phyloP scores from a whole-genome alignment of 2,329 filamentous ascomycete species.

The Davidsoniella eucalypti region DNA sequence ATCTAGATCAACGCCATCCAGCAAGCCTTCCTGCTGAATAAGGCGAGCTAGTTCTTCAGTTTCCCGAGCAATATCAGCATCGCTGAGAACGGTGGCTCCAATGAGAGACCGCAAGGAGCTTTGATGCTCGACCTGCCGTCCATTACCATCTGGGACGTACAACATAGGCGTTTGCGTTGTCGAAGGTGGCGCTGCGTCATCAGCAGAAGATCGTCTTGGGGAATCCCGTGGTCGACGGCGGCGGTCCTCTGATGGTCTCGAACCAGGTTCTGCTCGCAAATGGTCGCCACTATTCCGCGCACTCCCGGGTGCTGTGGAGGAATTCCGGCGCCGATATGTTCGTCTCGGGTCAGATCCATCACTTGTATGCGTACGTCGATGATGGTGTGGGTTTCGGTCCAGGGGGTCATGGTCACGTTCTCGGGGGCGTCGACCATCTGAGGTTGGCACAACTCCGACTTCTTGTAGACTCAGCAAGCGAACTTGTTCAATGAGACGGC shows the following conservation, averaged over 20 bases:
- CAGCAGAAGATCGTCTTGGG: background rate
- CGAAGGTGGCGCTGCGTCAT: background rate
- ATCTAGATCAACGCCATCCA: conserved; percentile 78
- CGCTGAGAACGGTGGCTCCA: conserved; percentile 60
- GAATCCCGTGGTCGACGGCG: conserved; percentile 4
- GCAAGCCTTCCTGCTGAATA: conserved; percentile 70
- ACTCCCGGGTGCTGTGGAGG: background rate
- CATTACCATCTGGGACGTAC: conserved; percentile 13
- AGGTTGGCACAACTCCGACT: conserved; percentile 29
- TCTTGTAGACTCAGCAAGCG: conserved; percentile 59
- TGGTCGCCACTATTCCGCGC: conserved; percentile 20
- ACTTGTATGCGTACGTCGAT: conserved; percentile 9
- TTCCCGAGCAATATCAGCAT: conserved; percentile 67
- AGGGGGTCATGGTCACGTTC: conserved; percentile 15
- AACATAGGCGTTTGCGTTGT: background rate
- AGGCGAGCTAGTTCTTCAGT: conserved; percentile 82
- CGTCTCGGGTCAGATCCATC: conserved; percentile 9
- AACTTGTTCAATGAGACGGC: conserved; percentile 53
- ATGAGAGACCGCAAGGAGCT: conserved; percentile 74
- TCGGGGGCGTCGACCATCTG: background rate
- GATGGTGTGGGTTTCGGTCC: background rate
- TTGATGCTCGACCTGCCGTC: conserved; percentile 66
- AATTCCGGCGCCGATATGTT: background rate
- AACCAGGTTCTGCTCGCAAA: conserved; percentile 20
- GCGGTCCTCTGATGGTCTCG: background rate